Evolutionary conservation across 208 protist species (phyloP), one percentile per base, ranked within the genome.

Genomic region (Zelonia costaricensis): DNA sequence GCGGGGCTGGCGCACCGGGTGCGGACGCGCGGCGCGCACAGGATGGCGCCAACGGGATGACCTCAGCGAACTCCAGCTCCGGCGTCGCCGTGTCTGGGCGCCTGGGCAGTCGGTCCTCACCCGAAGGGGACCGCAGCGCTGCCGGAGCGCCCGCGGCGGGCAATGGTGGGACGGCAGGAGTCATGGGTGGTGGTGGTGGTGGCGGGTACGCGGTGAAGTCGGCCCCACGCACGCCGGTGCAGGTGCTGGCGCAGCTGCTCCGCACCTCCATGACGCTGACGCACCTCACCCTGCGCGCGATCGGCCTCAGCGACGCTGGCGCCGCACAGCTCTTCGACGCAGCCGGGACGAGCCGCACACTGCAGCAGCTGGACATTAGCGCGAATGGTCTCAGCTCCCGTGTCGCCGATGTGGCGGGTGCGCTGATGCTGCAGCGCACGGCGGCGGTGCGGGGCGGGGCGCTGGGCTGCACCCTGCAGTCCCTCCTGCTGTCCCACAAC

Each of bases 401-500:
- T 7, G 85, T 96, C 9, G 85, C 76, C 20, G 80, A 87, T 52
- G 80, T 74, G 18, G 58, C 88, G 9, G 88, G 86, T 1, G 38
- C 69, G 12, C 62, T 93, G 27, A 43, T 96, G 52, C 72, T 76
- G 51, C 74, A 66, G 28, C 76, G 85, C 43, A 64, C 61, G 9
- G 36, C 64, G 2, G 31, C 65, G 28, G 30, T 63, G 18, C 55
- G 64, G 16, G n/a, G 48, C 33, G 64, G 64, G 4, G 75, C 69
- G 18, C 70, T 72, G 46, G 44, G 61, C 38, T 80, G 64, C 33
- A 62, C 68, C 20, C 59, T 96, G 30, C 52, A 79, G 31, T 82
- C 76, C 1, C 66, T 96, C 30, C 55, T 75, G 28, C 49, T 96
- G 35, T 88, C 71, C 49, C 65, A 78, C 47, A 94, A 94, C 65